These are phyloP conservation scores for Linum trigynum DNA, from an alignment of 345 rosid species.

Conservation along the genomic window DNA sequence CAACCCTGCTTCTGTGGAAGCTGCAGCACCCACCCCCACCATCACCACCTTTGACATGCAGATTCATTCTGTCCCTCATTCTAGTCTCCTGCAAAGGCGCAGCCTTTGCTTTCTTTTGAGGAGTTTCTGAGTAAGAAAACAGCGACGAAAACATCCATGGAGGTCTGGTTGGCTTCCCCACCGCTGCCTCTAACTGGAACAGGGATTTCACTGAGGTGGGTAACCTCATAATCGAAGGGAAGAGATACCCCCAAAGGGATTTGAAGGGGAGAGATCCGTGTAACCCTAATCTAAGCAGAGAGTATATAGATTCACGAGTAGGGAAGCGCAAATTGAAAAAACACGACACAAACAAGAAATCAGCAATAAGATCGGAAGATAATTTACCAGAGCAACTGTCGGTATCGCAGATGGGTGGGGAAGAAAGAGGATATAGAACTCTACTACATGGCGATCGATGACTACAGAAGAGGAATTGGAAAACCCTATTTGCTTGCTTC, in stretches of 20 bases:
- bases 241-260: background rate
- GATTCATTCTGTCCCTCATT: constrained; percentile 47
- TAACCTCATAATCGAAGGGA: constrained; percentile 27
- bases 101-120: constrained; percentile 33
- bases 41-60: constrained; percentile 54
- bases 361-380: background rate
- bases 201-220: constrained; percentile 17
- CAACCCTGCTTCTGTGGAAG: constrained; percentile 39
- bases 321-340: constrained; percentile 27
- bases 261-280: background rate
- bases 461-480: background rate
- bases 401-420: background rate
- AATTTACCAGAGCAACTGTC: background rate
- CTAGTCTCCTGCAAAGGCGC: constrained; percentile 67
- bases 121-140: constrained; percentile 30
- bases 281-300: constrained; percentile 5
- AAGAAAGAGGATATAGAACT: background rate
- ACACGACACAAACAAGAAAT: background rate
- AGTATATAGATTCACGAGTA: constrained; percentile 30
- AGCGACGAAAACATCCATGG: constrained; percentile 31
- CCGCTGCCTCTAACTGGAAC: constrained; percentile 15
- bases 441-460: background rate
- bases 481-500: background rate
- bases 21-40: constrained; percentile 60
- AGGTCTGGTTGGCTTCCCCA: constrained; percentile 21